Evolutionary conservation across 768 basidiomycete genomes (phyloP).

Genomic region (Lepiota venenata): DNA sequence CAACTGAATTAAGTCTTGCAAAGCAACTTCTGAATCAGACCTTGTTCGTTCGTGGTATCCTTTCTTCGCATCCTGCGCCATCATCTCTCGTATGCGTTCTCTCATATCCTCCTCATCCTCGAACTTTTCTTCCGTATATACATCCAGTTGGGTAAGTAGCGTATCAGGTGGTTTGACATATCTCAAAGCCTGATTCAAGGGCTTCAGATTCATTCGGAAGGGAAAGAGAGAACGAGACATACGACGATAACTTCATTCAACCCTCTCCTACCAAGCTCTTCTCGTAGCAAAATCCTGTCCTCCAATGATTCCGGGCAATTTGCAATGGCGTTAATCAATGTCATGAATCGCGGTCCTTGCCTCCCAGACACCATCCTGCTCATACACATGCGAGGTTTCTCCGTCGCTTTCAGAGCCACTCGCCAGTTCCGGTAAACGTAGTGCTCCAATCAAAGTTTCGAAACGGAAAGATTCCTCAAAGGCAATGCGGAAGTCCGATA

Average conservation of each 20-base stretch:
- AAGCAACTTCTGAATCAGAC: conserved; percentile 50
- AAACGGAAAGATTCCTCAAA: conserved; percentile 79
- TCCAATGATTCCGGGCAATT: conserved; percentile 76
- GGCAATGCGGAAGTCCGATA: conserved; percentile 76
- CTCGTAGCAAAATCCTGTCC: conserved; percentile 72
- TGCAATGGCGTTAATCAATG: conserved; percentile 75
- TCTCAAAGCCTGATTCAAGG: conserved; percentile 55
- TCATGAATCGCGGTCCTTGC: conserved; percentile 72
- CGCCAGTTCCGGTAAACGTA: conserved; percentile 49
- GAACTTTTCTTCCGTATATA: conserved; percentile 85
- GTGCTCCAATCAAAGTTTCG: conserved; percentile 62
- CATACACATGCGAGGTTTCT: conserved; percentile 35
- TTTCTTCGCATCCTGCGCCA: conserved; percentile 22
- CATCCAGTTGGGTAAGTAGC: conserved; percentile 74
- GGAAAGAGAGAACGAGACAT: conserved; percentile 27
- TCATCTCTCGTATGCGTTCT: conserved; percentile 47
- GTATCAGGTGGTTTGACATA: conserved; percentile 70
- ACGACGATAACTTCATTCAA: conserved; percentile 84
- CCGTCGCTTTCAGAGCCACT: conserved; percentile 29
- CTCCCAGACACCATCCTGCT: conserved; percentile 79
- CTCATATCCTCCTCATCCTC: conserved; percentile 88
- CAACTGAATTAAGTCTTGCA: conserved; percentile 59
- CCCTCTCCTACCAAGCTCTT: conserved; percentile 80
- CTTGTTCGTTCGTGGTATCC: conserved; percentile 25
- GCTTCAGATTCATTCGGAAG: background rate